Base-by-base conservation (phyloP, 2,329 filamentous ascomycete species). In the Trichoderma gracile region DNA sequence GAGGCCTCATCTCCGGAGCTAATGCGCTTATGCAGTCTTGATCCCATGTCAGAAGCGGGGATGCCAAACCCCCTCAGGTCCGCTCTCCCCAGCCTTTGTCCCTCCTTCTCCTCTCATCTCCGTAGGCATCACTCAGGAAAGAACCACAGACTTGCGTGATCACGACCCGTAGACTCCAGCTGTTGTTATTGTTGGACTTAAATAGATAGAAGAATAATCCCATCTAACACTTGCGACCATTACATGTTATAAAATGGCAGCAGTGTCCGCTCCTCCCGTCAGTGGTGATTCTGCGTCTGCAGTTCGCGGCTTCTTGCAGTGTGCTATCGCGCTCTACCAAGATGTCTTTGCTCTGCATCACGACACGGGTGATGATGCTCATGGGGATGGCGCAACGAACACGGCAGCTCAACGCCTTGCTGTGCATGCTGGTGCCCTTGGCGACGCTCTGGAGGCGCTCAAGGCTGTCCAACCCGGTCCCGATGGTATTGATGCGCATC, bases 171-270 rank as follows among this genome's bases (percentile, higher is more conserved):
- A 56, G 43, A 50, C 21, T 5, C 15, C 43, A 25, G 30, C 30
- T 27, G 21, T 27, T 33, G 8, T 1, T 43, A 52, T 47, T 47
- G 42, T 25, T 40, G 46, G 17, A 17, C 38, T 27, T 25, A 10
- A 14, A 10, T 63, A 58, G 53, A 57, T 64, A 58, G 64, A 63
- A 66, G 59, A 64, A 50, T 45, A 58, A 58, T 66, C n/a, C 43
- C 67, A 68, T 64, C 65, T 38, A 38, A 67, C 45, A 14, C 55
- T 14, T 69, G 58, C 69, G 67, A 30, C 67, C 68, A 70, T 73
- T 73, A 74, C 67, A 73, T 72, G 72, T 64, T 73, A 73, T 74
- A 73, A 73, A 73, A 74, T 75, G 73, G 71, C 68, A 33, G 65
- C 68, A 69, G 69, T 61, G 65, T 56, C 65, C 7, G 0, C 40